Evolutionary conservation across 345 rosid genomes (phyloP), one percentile per base, ranked within the genome.

Genomic region (Mangifera indica): DNA sequence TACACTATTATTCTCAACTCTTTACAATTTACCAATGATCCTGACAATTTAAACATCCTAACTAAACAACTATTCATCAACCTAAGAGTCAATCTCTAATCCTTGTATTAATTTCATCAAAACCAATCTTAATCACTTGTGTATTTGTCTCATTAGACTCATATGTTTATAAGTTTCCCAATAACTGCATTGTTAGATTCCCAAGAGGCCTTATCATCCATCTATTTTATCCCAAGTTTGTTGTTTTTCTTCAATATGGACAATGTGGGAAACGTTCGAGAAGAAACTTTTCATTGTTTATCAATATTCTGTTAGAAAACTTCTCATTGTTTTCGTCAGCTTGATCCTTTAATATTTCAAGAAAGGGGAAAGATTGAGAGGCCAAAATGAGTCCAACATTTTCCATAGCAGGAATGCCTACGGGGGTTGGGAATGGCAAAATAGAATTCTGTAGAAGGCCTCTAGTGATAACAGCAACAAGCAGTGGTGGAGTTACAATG

Each of bases 401-500:
- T 62, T 76, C 85, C 2, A 18, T 71, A 14, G 24, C 75, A 24
- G 74, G 64, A 37, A 80, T 53, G 71, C 80, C 81, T 77, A 51
- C 54, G 11, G 56, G 76, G 51, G 3, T 24, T 14, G 29, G 60
- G 67, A 74, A 67, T 78, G 71, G 73, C 59, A 72, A 40, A 62
- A n/a, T 57, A 37, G 42, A 37, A n/a, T 54, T 21, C 60, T 37
- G 44, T 15, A 26, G 51, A 25, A 80, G 61, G n/a, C 60, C 63
- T 45, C 7, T 6, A 32, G 40, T 22, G 18, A 17, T 58, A 12
- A 67, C 25, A 64, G 55, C 63, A 58, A 63, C 70, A 20, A 76
- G 76, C 75, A 80, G 80, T 37, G 82, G 80, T 37, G 71, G 70
- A 72, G 83, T 63, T 20, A 64, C 69, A 9, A 56, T 78, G 14